phyloP scores from a whole-genome alignment of 805 yeast species.

The Barnettozyma wickerhamii region DNA sequence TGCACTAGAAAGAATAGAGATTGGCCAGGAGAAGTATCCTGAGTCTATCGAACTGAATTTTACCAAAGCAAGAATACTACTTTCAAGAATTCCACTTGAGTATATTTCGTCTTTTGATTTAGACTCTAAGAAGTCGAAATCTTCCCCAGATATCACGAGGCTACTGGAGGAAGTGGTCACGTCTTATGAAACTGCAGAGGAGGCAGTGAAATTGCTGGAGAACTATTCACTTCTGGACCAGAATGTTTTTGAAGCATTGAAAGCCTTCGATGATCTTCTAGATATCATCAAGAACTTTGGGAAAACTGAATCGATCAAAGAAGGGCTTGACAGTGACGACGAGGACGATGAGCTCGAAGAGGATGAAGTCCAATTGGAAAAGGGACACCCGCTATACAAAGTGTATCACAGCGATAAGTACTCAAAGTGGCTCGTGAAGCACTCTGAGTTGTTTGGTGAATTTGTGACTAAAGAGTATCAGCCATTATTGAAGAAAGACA shows the following conservation, averaged over 20 bases:
- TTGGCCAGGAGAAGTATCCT: slow-evolving; percentile 50
- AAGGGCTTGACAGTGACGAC: slow-evolving; percentile 55
- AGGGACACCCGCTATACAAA: slow-evolving; percentile 53
- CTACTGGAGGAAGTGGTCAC: slow-evolving; percentile 44
- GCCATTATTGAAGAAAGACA: slow-evolving; percentile 8
- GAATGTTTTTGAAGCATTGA: slow-evolving; percentile 47
- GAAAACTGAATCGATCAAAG: slow-evolving; percentile 42
- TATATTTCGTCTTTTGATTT: slow-evolving; percentile 46
- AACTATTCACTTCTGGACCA: slow-evolving; percentile 32
- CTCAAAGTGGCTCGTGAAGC: slow-evolving; percentile 43
- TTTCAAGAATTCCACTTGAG: slow-evolving; percentile 57
- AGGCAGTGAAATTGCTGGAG: slow-evolving; percentile 18
- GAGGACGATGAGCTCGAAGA: slow-evolving; percentile 38
- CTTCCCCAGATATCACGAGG: slow-evolving; percentile 30
- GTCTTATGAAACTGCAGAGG: slow-evolving; percentile 41
- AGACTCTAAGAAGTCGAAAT: slow-evolving; percentile 30
- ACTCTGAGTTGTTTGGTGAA: slow-evolving; percentile 23
- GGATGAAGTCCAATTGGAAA: slow-evolving; percentile 33
- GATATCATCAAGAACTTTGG: slow-evolving; percentile 70
- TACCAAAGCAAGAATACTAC: slow-evolving; percentile 49
- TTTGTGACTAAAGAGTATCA: slow-evolving; percentile 14
- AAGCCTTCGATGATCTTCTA: slow-evolving; percentile 59
- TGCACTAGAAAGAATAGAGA: slow-evolving; percentile 62
- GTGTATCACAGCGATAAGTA: slow-evolving; percentile 38
- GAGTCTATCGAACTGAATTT: slow-evolving; percentile 44